phyloP scores from a whole-genome alignment of 73 alveolate species.

The Paramecium sexaurelia region DNA sequence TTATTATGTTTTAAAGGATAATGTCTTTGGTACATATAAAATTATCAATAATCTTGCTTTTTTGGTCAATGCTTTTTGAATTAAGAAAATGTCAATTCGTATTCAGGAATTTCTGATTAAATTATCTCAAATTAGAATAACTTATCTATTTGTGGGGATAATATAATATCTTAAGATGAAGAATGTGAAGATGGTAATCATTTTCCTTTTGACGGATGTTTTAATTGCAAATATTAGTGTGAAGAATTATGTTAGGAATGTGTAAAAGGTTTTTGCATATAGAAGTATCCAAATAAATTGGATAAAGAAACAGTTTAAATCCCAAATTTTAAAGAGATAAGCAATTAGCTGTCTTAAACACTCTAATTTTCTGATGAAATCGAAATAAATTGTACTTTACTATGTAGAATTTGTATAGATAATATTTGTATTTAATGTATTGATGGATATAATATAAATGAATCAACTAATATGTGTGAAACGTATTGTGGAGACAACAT shows the following conservation, averaged over 20 bases:
- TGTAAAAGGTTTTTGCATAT: neutral
- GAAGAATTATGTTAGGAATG: neutral
- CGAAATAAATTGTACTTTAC: neutral
- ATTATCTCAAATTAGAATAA: neutral
- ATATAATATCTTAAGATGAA: neutral
- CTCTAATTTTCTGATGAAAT: neutral
- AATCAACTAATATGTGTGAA: neutral
- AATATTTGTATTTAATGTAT: neutral
- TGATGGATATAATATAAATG: neutral
- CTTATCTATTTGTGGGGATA: neutral
- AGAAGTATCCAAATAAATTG: neutral
- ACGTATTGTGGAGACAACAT: neutral
- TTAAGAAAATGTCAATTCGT: no score
- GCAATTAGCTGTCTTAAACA: neutral
- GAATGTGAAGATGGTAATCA: neutral
- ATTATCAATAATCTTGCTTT: no score
- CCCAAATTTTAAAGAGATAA: neutral
- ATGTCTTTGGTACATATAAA: no score
- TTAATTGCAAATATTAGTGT: neutral
- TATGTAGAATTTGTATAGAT: neutral
- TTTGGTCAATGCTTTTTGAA: no score
- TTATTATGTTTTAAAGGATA: no score
- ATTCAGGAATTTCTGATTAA: no score
- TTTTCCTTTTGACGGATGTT: constrained; percentile 7
- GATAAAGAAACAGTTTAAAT: neutral